Base-by-base conservation (phyloP, 768 basidiomycete species). In the Daedalea quercina region DNA sequence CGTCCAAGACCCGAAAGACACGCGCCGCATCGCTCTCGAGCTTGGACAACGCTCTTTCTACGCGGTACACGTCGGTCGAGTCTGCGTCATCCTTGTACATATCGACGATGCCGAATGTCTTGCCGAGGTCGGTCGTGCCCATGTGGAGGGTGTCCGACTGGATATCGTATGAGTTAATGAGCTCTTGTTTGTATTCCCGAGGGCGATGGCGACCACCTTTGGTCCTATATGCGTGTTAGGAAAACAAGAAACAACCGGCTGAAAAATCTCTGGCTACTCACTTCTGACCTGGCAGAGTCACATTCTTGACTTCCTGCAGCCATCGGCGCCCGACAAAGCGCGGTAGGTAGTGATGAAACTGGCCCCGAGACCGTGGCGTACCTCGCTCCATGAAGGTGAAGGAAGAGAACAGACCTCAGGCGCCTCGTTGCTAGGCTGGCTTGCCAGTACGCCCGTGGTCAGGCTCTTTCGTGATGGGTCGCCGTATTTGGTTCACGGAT, bases 301-400 rank as follows among this genome's bases (percentile, higher is more conserved):
- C 17, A 8, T 7, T 17, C 25, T 45, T 24, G 25, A 22, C 44
- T 37, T 51, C 40, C 8, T 19, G 40, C 19, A 23, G 11, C 50
- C 50, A 44, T 41, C 37, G 22, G 17, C 41, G 45, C 46, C 47
- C 34, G 25, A 54, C 43, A 25, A 54, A 54, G 15, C 53, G 53
- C 7, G 53, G 53, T 13, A 54, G 23, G 34, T 49, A 54, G 40
- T 49, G 46, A 37, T 49, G 47, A 25, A 35, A 54, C 20, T 50
- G 48, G 9, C 9, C 9, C 34, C 34, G 34, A 17, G 34, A 35
- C 34, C 17, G 34, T 17, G 34, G 17, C 34, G 9, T 35, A 35
- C 34, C 17, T 9, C 17, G 34, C 17, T 35, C 34, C 34, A 35
- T 35, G 34, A n/a, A n/a, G n/a, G n/a, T n/a, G n/a, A n/a, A n/a